Conservation (phyloP, 2,329 filamentous ascomycete species). For the Talaromyces verruculosus region DNA sequence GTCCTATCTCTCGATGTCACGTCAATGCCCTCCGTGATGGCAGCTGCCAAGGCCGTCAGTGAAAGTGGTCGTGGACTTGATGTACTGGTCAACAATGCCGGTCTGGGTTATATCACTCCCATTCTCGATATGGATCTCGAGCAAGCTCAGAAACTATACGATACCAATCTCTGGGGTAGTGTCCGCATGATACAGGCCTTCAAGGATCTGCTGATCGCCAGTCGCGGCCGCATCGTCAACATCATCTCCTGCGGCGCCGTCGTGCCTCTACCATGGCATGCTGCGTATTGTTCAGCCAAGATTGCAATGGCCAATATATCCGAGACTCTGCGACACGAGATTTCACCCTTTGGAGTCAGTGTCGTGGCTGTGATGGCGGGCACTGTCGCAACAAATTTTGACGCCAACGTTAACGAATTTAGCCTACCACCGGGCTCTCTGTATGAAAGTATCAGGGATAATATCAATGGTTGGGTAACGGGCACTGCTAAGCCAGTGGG, state of each 20-base stretch:
- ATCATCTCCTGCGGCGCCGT: conserved; percentile 11
- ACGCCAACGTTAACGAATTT: conserved; percentile 2
- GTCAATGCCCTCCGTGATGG: conserved; percentile 10
- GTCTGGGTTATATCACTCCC: conserved; percentile 14
- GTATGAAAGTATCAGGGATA: conserved; percentile 17
- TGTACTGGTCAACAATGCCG: conserved; percentile 19
- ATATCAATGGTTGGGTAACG: conserved; percentile 21
- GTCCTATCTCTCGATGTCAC: conserved; percentile 9
- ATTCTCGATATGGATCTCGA: conserved; percentile 15
- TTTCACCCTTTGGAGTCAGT: conserved; percentile 15
- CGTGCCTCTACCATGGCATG: conserved; percentile 36
- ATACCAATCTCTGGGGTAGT: conserved; percentile 17
- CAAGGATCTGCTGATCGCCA: conserved; percentile 9
- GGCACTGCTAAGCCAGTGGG: conserved; percentile 19
- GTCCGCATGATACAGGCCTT: conserved; percentile 16
- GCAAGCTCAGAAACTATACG: conserved; percentile 6
- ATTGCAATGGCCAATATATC: conserved; percentile 11
- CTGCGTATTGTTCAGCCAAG: conserved; percentile 15
- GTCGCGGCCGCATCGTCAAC: conserved; percentile 15
- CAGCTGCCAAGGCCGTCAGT: conserved; percentile 20
- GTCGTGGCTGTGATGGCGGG: conserved; percentile 14
- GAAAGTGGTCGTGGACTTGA: conserved; percentile 11
- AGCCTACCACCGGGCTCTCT: conserved; percentile 11
- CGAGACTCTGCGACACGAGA: conserved; percentile 14
- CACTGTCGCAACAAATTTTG: conserved; percentile 4